Conservation (phyloP, 202 grass and related monocot genomes). For the Hordeum pubiflorum region DNA sequence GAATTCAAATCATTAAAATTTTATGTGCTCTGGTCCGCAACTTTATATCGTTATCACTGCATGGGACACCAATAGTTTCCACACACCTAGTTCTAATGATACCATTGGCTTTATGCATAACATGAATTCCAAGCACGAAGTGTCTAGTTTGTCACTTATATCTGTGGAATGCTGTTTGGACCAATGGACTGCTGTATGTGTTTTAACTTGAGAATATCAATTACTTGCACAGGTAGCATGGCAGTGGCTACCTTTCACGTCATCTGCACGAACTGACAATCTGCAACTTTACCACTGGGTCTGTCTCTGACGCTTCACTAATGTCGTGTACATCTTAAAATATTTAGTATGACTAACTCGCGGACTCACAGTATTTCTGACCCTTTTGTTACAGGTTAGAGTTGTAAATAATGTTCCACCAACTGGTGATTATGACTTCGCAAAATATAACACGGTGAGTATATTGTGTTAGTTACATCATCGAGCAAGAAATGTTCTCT, state of each 20-base stretch:
- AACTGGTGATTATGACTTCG: constrained; percentile 87
- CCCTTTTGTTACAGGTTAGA: constrained; percentile 52
- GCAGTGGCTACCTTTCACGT: constrained; percentile 92
- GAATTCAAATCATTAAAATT: background rate
- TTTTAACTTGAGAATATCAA: constrained; percentile 11
- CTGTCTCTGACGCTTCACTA: constrained; percentile 28
- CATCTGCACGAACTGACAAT: constrained; percentile 72
- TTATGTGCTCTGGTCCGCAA: background rate
- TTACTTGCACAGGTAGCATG: constrained; percentile 64
- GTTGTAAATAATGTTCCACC: constrained; percentile 81
- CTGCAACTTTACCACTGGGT: constrained; percentile 96
- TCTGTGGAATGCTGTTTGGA: background rate
- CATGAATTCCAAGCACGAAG: background rate
- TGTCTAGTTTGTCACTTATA: background rate
- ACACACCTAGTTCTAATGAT: background rate
- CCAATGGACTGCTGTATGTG: background rate
- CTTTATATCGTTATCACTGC: background rate
- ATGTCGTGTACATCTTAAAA: constrained; percentile 14
- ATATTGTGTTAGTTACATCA: constrained; percentile 10
- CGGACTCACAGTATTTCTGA: background rate
- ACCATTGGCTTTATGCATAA: background rate
- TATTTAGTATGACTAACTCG: background rate
- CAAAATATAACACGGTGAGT: constrained; percentile 89
- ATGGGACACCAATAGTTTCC: background rate
- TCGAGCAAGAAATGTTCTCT: constrained; percentile 3